Evolutionary conservation across 164 flowering plant species (phyloP).

Genomic region (Litsea cubeba): DNA sequence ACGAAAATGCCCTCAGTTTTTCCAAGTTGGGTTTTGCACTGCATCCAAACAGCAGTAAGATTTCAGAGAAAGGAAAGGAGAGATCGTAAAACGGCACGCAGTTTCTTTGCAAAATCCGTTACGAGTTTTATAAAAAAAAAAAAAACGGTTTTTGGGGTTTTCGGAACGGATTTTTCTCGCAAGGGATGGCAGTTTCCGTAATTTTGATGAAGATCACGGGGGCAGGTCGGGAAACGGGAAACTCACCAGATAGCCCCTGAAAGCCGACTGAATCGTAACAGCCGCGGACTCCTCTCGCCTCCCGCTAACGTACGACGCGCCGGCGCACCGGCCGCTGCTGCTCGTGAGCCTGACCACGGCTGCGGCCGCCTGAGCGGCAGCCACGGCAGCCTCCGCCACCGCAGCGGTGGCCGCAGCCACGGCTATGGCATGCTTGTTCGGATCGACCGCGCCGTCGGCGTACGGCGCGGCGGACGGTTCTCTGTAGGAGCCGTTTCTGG

Average conservation of each 20-base stretch:
- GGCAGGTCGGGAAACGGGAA: no score
- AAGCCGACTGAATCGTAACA: slow-evolving; percentile 64
- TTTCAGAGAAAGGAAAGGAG: neutral
- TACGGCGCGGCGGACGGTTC: neutral
- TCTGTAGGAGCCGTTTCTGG: slow-evolving; percentile 8
- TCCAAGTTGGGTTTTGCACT: neutral
- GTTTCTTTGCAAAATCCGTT: neutral
- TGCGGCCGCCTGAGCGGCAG: slow-evolving; percentile 56
- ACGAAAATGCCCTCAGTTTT: neutral
- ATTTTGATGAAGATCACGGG: neutral
- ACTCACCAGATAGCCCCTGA: slow-evolving; percentile 80
- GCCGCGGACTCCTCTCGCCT: slow-evolving; percentile 40
- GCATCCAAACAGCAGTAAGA: neutral
- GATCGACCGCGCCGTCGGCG: slow-evolving; percentile 20
- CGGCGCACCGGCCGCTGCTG: slow-evolving; percentile 35
- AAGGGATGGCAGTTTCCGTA: neutral
- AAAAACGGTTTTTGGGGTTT: neutral
- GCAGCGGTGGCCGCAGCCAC: slow-evolving; percentile 57
- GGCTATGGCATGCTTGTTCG: slow-evolving; percentile 56
- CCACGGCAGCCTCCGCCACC: slow-evolving; percentile 55
- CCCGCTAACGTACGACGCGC: neutral
- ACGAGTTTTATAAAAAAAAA: neutral
- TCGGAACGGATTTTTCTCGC: no score
- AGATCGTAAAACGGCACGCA: neutral
- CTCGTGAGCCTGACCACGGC: slow-evolving; percentile 52